Conservation (phyloP, 352 stramenopile genomes). For the Pythium phragmiticola region DNA sequence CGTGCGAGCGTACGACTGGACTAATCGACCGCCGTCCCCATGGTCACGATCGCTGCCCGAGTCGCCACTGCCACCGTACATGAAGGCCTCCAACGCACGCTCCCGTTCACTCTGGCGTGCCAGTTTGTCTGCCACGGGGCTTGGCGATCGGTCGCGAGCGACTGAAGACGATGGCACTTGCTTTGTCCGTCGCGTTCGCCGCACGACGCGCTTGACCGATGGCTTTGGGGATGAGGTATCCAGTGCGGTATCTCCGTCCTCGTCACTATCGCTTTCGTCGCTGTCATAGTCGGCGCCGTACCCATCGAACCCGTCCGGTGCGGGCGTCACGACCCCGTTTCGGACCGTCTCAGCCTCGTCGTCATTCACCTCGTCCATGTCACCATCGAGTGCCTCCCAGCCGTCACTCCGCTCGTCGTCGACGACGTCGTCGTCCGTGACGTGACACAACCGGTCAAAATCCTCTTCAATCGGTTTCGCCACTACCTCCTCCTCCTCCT, state of each 20-base stretch:
- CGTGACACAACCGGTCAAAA: constrained; percentile 12
- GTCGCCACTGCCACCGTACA: constrained; percentile 18
- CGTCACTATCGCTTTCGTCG: constrained; percentile 36
- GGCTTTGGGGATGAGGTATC: constrained; percentile 15
- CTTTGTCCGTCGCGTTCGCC: constrained; percentile 17
- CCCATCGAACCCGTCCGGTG: constrained; percentile 28
- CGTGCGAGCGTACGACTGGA: constrained; percentile 70
- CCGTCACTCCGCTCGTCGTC: constrained; percentile 20
- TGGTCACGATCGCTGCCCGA: constrained; percentile 13
- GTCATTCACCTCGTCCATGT: constrained; percentile 22
- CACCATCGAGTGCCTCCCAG: constrained; percentile 16
- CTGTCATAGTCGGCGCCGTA: constrained; percentile 74
- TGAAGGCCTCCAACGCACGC: constrained; percentile 20
- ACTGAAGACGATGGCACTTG: background rate
- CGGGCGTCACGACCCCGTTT: background rate
- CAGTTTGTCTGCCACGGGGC: background rate
- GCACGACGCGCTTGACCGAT: constrained; percentile 9
- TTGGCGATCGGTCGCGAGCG: constrained; percentile 1
- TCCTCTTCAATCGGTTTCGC: constrained; percentile 9
- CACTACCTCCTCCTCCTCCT: background rate
- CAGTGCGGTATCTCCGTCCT: constrained; percentile 13
- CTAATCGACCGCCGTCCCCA: constrained; percentile 24
- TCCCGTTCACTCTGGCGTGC: constrained; percentile 16
- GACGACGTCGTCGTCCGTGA: constrained; percentile 12
- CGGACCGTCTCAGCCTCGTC: background rate